These are phyloP conservation scores for Emmonsiellopsis sp. DNA, from an alignment of 2,329 filamentous ascomycete genomes.

Conservation along the genomic window DNA sequence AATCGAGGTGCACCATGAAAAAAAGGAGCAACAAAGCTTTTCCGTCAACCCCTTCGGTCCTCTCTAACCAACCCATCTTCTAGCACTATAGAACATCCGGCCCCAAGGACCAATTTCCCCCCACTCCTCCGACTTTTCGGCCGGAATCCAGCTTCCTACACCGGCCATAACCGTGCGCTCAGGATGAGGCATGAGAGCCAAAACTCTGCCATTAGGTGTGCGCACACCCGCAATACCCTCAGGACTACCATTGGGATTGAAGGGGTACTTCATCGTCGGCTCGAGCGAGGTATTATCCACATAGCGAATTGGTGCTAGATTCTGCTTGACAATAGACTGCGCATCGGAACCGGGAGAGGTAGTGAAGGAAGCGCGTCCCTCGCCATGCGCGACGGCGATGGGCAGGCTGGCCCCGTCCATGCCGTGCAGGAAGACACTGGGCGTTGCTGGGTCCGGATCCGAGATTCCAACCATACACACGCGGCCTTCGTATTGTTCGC, in stretches of 20 bases:
- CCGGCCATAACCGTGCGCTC: constrained; percentile 80
- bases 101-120: constrained; percentile 79
- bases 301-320: constrained; percentile 70
- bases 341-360: constrained; percentile 34
- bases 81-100: constrained; percentile 76
- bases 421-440: constrained; percentile 80
- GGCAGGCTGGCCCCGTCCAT: constrained; percentile 77
- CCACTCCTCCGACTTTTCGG: constrained; percentile 54
- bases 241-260: constrained; percentile 80
- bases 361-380: constrained; percentile 71
- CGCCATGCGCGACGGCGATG: constrained; percentile 82
- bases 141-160: constrained; percentile 65
- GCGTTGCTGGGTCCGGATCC: constrained; percentile 46
- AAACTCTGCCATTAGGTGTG: constrained; percentile 65
- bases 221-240: constrained; percentile 71
- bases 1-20: background rate
- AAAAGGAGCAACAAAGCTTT: too few relatives aligned
- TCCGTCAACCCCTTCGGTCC: background rate
- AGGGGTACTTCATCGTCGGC: constrained; percentile 74
- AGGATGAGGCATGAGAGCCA: constrained; percentile 90
- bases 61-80: constrained; percentile 67
- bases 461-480: constrained; percentile 75
- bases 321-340: constrained; percentile 48
- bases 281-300: constrained; percentile 66
- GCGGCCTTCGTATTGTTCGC: constrained; percentile 83